Evolutionary conservation across 1,284 basidiomycete species (phyloP).

Genomic region (Ceratobasidium sp.): DNA sequence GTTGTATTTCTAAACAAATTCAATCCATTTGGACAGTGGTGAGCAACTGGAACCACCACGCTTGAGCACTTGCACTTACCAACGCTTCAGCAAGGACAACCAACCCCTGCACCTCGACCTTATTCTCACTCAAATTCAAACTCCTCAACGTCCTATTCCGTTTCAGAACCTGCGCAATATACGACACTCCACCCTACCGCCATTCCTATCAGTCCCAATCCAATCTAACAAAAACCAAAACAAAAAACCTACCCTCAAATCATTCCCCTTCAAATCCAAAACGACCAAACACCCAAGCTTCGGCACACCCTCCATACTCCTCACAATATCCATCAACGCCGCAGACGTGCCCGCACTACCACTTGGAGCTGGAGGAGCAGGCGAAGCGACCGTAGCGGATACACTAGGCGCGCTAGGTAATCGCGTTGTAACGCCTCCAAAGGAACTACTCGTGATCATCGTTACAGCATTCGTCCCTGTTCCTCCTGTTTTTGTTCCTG

Average conservation of each 20-base stretch:
- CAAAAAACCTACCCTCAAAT: conserved; percentile 82
- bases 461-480: conserved; percentile 71
- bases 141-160: conserved; percentile 95
- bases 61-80: conserved; percentile 67
- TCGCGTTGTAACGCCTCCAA: conserved; percentile 82
- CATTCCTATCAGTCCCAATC: background rate
- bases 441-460: conserved; percentile 78
- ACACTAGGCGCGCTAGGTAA: conserved; percentile 44
- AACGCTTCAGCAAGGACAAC: conserved; percentile 89
- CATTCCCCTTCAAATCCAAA: conserved; percentile 92
- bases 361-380: conserved; percentile 49
- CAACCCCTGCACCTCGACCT: conserved; percentile 86
- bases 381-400: conserved; percentile 6
- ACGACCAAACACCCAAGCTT: conserved; percentile 87
- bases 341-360: conserved; percentile 56
- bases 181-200: conserved; percentile 83
- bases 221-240: no score
- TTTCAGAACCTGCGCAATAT: conserved; percentile 95
- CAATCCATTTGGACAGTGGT: background rate
- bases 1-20: conserved; percentile 85
- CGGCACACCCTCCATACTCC: conserved; percentile 86
- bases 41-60: background rate
- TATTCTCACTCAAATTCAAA: conserved; percentile 93
- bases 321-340: conserved; percentile 80
- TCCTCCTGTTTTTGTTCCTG: conserved; percentile 53